A percentile compares a stretch with the other conserved stretches of the same genome.
Evolutionary conservation across 495 filamentous ascomycete genomes (phyloP).

Genomic region (Lasiosphaeria hispida): DNA sequence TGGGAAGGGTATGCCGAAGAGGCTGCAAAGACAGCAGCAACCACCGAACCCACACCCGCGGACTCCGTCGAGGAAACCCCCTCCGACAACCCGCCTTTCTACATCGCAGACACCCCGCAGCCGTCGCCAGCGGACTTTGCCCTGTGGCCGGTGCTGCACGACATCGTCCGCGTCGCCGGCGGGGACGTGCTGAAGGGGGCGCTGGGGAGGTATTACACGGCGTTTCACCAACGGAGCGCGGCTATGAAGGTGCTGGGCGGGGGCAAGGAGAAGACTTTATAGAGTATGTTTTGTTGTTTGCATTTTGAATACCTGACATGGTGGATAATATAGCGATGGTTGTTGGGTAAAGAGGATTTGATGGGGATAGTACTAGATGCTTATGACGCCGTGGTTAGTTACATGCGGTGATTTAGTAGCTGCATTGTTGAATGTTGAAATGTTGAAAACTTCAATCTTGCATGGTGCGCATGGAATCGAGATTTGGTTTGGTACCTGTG

Average conservation of each 20-base stretch:
- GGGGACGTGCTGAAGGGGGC: conserved; percentile 22
- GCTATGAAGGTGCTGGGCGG: conserved; percentile 44
- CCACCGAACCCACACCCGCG: not conserved
- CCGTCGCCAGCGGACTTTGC: conserved; percentile 68
- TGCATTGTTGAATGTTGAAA: too few species aligned
- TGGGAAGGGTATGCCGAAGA: conserved; percentile 34
- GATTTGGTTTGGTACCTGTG: not conserved
- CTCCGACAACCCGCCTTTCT: conserved; percentile 8
- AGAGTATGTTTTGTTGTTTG: not conserved
- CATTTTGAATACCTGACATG: not conserved
- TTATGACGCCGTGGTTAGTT: not conserved
- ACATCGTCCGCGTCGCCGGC: conserved; percentile 43
- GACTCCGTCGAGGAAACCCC: not conserved
- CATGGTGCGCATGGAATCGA: not conserved
- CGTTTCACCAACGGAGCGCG: conserved; percentile 49
- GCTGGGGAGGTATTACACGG: conserved; percentile 53
- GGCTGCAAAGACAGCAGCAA: not conserved
- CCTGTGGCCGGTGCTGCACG: conserved; percentile 67
- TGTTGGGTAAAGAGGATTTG: not conserved
- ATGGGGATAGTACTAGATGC: not conserved
- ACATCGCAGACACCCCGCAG: conserved; percentile 55
- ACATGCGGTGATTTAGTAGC: not conserved
- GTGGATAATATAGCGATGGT: not conserved
- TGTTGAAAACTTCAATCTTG: too few species aligned
- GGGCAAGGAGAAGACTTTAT: not conserved